These are phyloP conservation scores for Neurospora sp. DNA, from an alignment of 2,329 filamentous ascomycete species.

Conservation along the genomic window DNA sequence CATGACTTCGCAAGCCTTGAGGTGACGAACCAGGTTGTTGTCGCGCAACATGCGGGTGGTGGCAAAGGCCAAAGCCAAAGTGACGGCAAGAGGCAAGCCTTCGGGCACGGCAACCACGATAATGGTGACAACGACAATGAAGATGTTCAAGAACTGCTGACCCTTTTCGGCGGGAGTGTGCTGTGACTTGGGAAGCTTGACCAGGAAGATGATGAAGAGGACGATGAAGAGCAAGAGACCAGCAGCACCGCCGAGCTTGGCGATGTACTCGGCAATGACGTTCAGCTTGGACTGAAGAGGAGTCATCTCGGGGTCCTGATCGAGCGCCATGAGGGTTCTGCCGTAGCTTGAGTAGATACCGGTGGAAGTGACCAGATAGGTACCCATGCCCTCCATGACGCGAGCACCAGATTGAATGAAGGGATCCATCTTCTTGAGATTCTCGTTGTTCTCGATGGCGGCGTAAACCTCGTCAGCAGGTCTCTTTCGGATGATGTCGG, in stretches of 20 bases:
- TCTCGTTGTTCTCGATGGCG: slow-evolving; percentile 57
- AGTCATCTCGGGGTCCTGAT: slow-evolving; percentile 65
- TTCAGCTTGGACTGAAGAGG: slow-evolving; percentile 70
- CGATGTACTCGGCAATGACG: slow-evolving; percentile 66
- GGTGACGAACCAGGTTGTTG: slow-evolving; percentile 65
- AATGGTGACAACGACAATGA: slow-evolving; percentile 70
- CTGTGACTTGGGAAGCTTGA: slow-evolving; percentile 44
- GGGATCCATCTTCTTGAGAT: slow-evolving; percentile 64
- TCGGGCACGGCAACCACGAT: slow-evolving; percentile 74
- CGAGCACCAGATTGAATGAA: slow-evolving; percentile 79
- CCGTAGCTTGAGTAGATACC: slow-evolving; percentile 66
- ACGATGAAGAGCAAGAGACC: slow-evolving; percentile 75
- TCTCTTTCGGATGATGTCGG: slow-evolving; percentile 61
- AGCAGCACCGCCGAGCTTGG: slow-evolving; percentile 65
- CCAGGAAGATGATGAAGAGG: slow-evolving; percentile 77
- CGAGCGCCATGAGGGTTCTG: slow-evolving; percentile 63
- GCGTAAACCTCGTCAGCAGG: slow-evolving; percentile 57
- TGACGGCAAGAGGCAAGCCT: slow-evolving; percentile 68
- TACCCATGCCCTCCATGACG: slow-evolving; percentile 68
- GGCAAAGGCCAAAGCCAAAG: slow-evolving; percentile 64
- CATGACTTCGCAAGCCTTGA: slow-evolving; percentile 74
- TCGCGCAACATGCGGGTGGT: slow-evolving; percentile 69
- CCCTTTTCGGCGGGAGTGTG: slow-evolving; percentile 61
- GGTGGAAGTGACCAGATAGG: slow-evolving; percentile 63
- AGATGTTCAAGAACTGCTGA: slow-evolving; percentile 64